Evolutionary conservation across 352 stramenopile genomes (phyloP), one percentile per base, ranked within the genome.

Genomic region (Plasmopara halstedii): DNA sequence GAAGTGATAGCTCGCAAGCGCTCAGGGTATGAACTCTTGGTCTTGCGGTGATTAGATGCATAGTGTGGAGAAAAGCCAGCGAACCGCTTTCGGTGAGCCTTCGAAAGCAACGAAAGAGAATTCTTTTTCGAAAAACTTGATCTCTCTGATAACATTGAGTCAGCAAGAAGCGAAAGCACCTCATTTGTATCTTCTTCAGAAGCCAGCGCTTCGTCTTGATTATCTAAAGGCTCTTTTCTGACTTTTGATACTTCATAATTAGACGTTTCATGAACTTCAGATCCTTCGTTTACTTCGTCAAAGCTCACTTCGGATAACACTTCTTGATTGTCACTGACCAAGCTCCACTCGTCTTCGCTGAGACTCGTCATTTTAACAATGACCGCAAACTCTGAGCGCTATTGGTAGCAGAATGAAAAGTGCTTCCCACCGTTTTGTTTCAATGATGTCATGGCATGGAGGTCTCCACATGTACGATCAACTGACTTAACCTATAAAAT

Each of bases 281-380:
- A 39, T 32, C 74, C 64, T 1, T 38, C 18, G 8, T 67, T 52
- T 3, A 58, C 44, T 61, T 78, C 46, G 17, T 62, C 46, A 19
- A 64, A 60, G 40, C 59, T 73, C 42, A 26, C 46, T 14, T 56
- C 55, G 7, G 44, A 56, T 23, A 42, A 17, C 9, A 42, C 27
- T 8, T 63, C 64, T 46, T 69, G 66, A 18, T 71, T 56, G 32
- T 67, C 55, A 42, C 70, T 75, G 34, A 85, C 38, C 46, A 73
- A 41, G 21, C 71, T 80, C 73, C 73, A 86, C 20, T 81, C 74
- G 39, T 86, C 71, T 33, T 73, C 59, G 32, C 56, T 65, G 50
- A 29, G 40, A 37, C 41, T 56, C 8, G 41, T 21, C 56, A 59
- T 61, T 15, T 33, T 23, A 32, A 35, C 10, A 10, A 6, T 27